Base-by-base conservation (phyloP, 2,329 filamentous ascomycete species). In the Reticulascus tulasneorum region DNA sequence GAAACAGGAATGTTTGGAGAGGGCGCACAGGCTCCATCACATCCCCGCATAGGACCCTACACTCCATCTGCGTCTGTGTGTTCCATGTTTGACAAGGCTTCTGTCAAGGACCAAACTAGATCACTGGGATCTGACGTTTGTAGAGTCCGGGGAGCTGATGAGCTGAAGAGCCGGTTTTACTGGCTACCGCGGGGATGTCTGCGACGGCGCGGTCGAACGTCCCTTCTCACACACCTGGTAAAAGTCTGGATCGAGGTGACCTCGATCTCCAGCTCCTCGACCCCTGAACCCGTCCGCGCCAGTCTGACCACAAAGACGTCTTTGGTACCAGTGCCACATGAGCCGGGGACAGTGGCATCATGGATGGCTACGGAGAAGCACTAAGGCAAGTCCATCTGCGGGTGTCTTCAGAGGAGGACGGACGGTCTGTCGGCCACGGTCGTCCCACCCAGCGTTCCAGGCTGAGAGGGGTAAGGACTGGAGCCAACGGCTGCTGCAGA, bases 381-480 rank as follows among this genome's bases (percentile, higher is more conserved):
- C 28, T 30, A 30, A 16, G 22, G 28, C 12, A 17, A 30, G 28
- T 30, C 28, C 28, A 20, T 20, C 28, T 7, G 17, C 28, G 28
- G 28, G 28, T 20, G 28, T 30, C 16, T 17, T 30, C 39, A 38
- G 24, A 44, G 20, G 42, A 29, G 20, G 31, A 37, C 37, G 30
- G 30, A 23, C 32, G 37, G 40, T 29, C 36, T 42, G 40, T 31
- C 15, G 21, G 23, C 17, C 28, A 26, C 26, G 38, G 40, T 27
- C 40, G 40, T 35, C 20, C 40, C 39, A 25, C 24, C 32, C 40
- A 23, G n/a, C 15, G 35, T 33, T 35, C 40, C 40, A 42, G 37
- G 33, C 40, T 29, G 29, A 40, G 37, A 36, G 37, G 32, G 37
- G 37, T 36, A 42, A 35, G 37, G 39, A 32, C 35, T 41, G 31